Conservation (phyloP, 352 stramenopile species). For the Phytophthora sp. region DNA sequence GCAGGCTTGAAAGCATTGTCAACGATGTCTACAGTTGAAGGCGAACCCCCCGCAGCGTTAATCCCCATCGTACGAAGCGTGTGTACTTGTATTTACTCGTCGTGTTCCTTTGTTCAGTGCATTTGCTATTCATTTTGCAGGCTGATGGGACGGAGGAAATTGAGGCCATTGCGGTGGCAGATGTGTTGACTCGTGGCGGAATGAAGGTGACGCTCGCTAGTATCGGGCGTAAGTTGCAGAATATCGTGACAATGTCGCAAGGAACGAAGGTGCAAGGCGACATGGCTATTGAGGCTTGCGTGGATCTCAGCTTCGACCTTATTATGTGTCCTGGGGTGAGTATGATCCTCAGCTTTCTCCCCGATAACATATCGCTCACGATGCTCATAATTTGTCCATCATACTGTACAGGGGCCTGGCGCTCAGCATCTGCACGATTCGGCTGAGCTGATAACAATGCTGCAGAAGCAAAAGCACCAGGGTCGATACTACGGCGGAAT, state of each 20-base stretch:
- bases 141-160: constrained; percentile 83
- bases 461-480: constrained; percentile 62
- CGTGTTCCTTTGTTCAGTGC: too few species aligned
- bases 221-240: constrained; percentile 55
- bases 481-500: constrained; percentile 74
- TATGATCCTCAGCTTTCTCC: not conserved
- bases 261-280: constrained; percentile 70
- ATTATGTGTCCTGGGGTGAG: constrained; percentile 70
- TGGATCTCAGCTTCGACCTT: constrained; percentile 59
- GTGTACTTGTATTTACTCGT: not conserved
- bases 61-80: constrained; percentile 19
- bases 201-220: constrained; percentile 68
- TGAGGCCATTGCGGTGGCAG: constrained; percentile 67
- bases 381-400: too few species aligned
- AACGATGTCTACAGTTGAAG: constrained; percentile 25
- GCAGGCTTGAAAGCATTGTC: not conserved
- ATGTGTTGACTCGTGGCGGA: constrained; percentile 70
- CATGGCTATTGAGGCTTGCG: constrained; percentile 60
- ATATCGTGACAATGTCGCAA: constrained; percentile 75
- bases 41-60: constrained; percentile 16
- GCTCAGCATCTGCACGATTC: constrained; percentile 70
- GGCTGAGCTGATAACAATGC: constrained; percentile 49
- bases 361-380: too few species aligned
- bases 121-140: too few species aligned
- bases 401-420: constrained; percentile 52